A percentile compares a stretch with the other conserved stretches of the same genome.
Conservation (phyloP, 164 flowering plant genomes). For the Akebia trifoliata region DNA sequence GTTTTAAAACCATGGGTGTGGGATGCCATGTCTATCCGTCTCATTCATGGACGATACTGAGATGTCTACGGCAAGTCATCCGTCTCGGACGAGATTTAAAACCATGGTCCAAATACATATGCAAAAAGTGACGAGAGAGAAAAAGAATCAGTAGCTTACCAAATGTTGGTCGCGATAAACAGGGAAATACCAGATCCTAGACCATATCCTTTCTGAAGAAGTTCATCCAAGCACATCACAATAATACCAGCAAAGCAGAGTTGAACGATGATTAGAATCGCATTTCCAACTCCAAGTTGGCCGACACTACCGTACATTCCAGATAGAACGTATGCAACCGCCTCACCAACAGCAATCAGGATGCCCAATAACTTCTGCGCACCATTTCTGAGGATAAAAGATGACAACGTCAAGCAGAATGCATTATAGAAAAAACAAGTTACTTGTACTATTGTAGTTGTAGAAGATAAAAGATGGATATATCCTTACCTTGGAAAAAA, state of each 20-base stretch:
- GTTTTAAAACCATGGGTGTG: no score
- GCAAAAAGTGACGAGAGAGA: no score
- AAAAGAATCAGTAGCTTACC: slow-evolving; percentile 30
- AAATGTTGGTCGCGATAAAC: slow-evolving; percentile 70
- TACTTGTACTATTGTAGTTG: no score
- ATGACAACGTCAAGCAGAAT: not conserved
- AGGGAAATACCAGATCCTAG: slow-evolving; percentile 67
- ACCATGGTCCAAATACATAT: no score
- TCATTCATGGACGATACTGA: no score
- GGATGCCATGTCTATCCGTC: no score
- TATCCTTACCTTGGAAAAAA: no score
- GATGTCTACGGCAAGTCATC: no score
- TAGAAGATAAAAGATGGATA: slow-evolving; percentile 3
- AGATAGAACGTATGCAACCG: slow-evolving; percentile 66
- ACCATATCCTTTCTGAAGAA: slow-evolving; percentile 69
- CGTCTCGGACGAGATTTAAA: no score
- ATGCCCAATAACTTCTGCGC: slow-evolving; percentile 70
- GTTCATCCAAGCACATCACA: slow-evolving; percentile 67
- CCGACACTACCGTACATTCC: slow-evolving; percentile 71
- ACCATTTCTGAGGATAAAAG: slow-evolving; percentile 46
- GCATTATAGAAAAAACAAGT: not conserved
- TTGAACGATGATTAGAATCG: slow-evolving; percentile 56
- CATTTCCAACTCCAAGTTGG: slow-evolving; percentile 73
- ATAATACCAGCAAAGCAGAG: slow-evolving; percentile 71
- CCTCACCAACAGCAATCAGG: slow-evolving; percentile 59